Evolutionary conservation across 148 eudicot genomes (phyloP).

Genomic region (Rhododendron ovatum): DNA sequence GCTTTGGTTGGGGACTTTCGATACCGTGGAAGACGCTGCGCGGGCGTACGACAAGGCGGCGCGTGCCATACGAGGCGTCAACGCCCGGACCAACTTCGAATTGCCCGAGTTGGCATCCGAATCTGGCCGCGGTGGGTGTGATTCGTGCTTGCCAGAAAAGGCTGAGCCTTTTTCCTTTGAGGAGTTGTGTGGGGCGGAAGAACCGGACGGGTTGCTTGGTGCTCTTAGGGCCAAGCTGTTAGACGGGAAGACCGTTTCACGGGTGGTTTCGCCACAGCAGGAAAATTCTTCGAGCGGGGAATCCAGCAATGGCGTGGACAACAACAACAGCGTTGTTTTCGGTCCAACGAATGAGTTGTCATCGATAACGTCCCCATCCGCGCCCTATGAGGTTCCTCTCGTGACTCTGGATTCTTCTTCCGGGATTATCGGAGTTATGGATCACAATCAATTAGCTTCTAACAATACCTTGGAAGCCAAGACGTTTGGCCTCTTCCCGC

Average conservation of each 20-base stretch:
- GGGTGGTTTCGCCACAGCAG: not conserved
- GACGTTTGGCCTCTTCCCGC: not conserved
- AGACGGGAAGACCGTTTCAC: not conserved
- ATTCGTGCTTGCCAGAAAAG: not conserved
- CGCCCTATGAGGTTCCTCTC: not conserved
- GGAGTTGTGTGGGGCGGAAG: slow-evolving; percentile 21
- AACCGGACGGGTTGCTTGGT: slow-evolving; percentile 24
- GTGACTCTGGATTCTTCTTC: not conserved
- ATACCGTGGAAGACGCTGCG: slow-evolving; percentile 35
- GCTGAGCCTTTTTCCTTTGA: slow-evolving; percentile 30
- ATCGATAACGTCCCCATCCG: not conserved
- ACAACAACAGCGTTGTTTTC: not conserved
- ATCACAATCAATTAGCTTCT: not conserved
- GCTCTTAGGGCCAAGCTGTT: slow-evolving; percentile 34
- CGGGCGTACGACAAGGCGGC: slow-evolving; percentile 31
- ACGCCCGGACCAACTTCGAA: slow-evolving; percentile 26
- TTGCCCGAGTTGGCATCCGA: not conserved
- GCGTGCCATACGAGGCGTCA: slow-evolving; percentile 21
- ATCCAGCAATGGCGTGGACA: not conserved
- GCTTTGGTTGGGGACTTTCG: slow-evolving; percentile 32
- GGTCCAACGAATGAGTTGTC: not conserved
- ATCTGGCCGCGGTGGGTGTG: not conserved
- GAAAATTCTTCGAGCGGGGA: not conserved
- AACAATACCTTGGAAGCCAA: not conserved
- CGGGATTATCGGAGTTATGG: not conserved